Evolutionary conservation across 805 yeast species (phyloP).

Genomic region (Debaryomyces tyrocola): DNA sequence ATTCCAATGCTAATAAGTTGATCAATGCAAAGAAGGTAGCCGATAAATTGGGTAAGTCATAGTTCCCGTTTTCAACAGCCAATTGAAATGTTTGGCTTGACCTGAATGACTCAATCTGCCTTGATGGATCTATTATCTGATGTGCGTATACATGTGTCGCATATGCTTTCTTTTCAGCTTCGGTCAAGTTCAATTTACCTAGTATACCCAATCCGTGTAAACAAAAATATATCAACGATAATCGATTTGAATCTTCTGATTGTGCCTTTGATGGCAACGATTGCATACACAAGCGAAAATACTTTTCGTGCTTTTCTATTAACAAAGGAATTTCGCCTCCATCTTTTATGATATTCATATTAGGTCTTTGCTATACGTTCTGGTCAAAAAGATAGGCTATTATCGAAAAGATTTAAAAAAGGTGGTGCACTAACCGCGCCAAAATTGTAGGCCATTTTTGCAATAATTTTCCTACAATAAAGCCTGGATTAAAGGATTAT

Average conservation of each 20-base stretch:
- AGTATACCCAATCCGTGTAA: slow-evolving; percentile 58
- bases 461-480: too few species aligned
- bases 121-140: slow-evolving; percentile 30
- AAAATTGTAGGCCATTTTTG: background rate
- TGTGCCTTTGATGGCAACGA: slow-evolving; percentile 58
- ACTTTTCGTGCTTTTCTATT: slow-evolving; percentile 40
- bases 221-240: slow-evolving; percentile 72
- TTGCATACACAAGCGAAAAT: slow-evolving; percentile 50
- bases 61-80: slow-evolving; percentile 20
- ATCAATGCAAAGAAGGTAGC: slow-evolving; percentile 77
- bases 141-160: slow-evolving; percentile 49
- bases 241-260: slow-evolving; percentile 64
- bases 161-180: slow-evolving; percentile 25
- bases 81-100: slow-evolving; percentile 52
- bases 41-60: slow-evolving; percentile 66
- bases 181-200: slow-evolving; percentile 29
- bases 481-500: too few species aligned
- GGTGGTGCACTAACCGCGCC: background rate
- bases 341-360: background rate
- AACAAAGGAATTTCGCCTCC: slow-evolving; percentile 7
- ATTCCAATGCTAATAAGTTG: slow-evolving; percentile 51
- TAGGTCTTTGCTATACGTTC: background rate
- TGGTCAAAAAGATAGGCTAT: too few species aligned
- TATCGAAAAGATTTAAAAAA: background rate
- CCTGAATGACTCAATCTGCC: slow-evolving; percentile 49